Base-by-base conservation (phyloP, 108 stramenopile genomes). In the Seminavis robusta region DNA sequence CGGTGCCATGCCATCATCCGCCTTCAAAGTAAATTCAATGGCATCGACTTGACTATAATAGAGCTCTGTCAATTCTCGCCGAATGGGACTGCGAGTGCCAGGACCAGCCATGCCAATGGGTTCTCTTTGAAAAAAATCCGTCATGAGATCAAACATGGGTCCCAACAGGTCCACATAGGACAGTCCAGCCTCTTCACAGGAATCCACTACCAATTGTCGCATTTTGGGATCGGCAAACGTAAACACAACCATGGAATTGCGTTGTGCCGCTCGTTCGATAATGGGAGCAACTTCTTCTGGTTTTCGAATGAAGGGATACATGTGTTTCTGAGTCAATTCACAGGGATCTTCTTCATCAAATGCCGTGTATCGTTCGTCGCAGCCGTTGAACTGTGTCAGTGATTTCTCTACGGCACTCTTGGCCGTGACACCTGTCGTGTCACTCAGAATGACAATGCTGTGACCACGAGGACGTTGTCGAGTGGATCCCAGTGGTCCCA, bases 41-140 rank as follows among this genome's bases (percentile, higher is more conserved):
- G 74, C 67, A 36, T 76, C 74, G 34, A 76, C 70, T 19, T 69
- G 60, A 33, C 53, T 43, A 48, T 64, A 76, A 40, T 76, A 76
- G 11, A 49, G 55, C 44, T 69, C 67, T 3, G 55, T 47, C n/a
- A 76, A 31, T 13, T 25, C 33, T n/a, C 62, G 49, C 13, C 47
- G 44, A 2, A 31, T 34, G 23, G 25, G 21, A 9, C 20, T 39
- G 25, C 46, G 13, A 19, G 16, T 47, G 28, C 52, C 49, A 17
- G 34, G 50, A n/a, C 61, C 52, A 11, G 42, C 48, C 24, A 54
- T 61, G 13, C 74, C 74, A 47, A 69, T 16, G 26, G 74, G 74
- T 29, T 64, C 56, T 24, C 54, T 29, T 27, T 53, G 51, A 15
- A 76, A 53, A 45, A 70, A 70, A 26, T 20, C 16, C 13, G 52